Evolutionary conservation across 2,329 filamentous ascomycete species (phyloP), one percentile per base, ranked within the genome.

Genomic region (Periconia macrospinosa): DNA sequence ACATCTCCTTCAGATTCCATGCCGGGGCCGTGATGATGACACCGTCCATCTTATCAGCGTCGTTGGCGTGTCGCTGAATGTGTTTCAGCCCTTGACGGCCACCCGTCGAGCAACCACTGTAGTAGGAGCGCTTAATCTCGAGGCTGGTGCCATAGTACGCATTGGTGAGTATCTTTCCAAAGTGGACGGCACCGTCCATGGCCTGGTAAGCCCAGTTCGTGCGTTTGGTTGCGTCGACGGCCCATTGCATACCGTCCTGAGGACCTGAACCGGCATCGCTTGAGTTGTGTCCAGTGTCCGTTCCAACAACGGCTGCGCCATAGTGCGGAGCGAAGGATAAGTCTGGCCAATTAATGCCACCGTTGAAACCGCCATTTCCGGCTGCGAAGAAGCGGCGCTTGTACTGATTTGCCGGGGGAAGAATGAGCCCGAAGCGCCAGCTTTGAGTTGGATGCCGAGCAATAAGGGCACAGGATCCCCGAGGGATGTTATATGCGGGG

Each of bases 381-480:
- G 35, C 19, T 20, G 45, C 35, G 30, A 47, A 37, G 30, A 47
- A 47, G 17, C 30, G 35, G 9, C 45, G 30, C n/a, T 37, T 40
- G 30, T 37, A 47, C n/a, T 42, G 41, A 42, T 19, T 14, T 42
- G 45, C 18, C 14, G 45, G 30, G 15, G 45, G 45, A 14, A 47
- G 30, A 20, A 47, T 47, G 30, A 47, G 30, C 17, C 15, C 45
- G 35, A 47, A 47, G 7, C 45, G 45, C 18, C 35, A 47, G 10
- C 15, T 40, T 17, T 37, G 27, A 19, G 35, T 47, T 19, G 41
- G 41, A 14, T 42, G 41, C 15, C 23, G 30, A 7, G 35, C 45
- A 15, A 47, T 47, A 13, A 47, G 45, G 17, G 45, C 45, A 47
- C 45, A 47, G n/a, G 45, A 61, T 42, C 41, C 41, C 41, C 17